Conservation (phyloP, 495 filamentous ascomycete species). For the Penicillium robsamsonii region DNA sequence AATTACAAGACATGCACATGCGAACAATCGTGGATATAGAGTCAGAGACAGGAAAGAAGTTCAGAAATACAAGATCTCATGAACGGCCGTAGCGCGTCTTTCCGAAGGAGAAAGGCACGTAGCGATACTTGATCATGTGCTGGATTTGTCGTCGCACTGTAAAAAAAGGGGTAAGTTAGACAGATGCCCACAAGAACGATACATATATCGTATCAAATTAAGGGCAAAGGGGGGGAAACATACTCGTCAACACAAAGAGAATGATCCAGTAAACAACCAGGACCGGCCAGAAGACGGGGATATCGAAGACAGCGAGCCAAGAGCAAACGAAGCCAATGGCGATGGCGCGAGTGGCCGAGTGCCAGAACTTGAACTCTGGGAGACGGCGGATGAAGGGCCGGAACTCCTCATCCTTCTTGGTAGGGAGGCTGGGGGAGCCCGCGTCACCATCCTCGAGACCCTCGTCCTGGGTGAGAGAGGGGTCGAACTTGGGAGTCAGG, state of each 20-base stretch:
- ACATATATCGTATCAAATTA: neutral
- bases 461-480: conserved; percentile 90
- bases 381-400: conserved; percentile 92
- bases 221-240: conserved; percentile 30
- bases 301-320: conserved; percentile 91
- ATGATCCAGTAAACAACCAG: conserved; percentile 98
- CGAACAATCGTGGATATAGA: conserved; percentile 18
- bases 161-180: conserved; percentile 2
- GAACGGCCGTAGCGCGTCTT: conserved; percentile 72
- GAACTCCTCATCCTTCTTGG: conserved; percentile 95
- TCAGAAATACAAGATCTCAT: conserved; percentile 22
- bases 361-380: conserved; percentile 99
- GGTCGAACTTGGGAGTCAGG: conserved; percentile 97
- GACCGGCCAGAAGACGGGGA: conserved; percentile 98
- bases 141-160: conserved; percentile 97
- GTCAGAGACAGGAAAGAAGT: conserved; percentile 13
- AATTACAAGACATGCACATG: conserved; percentile 18
- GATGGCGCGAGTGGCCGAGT: conserved; percentile 86
- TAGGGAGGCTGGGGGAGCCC: conserved; percentile 66
- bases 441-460: conserved; percentile 90
- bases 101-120: conserved; percentile 91
- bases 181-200: neutral
- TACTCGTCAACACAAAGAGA: conserved; percentile 90
- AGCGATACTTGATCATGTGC: conserved; percentile 99
- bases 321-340: conserved; percentile 80